These are phyloP conservation scores for Daedaleopsis nitida DNA, from an alignment of 768 basidiomycete genomes.

Conservation along the genomic window DNA sequence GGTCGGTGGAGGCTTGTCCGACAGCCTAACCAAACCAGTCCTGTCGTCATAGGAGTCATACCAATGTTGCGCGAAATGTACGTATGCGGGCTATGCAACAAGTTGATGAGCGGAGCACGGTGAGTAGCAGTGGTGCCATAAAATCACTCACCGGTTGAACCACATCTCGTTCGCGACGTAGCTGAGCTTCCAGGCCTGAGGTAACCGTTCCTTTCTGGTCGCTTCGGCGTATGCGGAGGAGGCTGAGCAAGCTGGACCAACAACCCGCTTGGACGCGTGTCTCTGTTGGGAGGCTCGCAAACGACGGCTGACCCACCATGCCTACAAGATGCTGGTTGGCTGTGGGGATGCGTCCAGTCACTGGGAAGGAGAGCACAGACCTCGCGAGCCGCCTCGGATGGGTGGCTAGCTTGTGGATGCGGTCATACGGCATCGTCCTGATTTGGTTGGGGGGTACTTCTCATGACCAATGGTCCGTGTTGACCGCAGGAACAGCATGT, in stretches of 20 bases:
- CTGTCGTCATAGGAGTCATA: slow-evolving; percentile 4
- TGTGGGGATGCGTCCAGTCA: background rate
- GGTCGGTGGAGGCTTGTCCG: slow-evolving; percentile 21
- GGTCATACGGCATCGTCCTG: background rate
- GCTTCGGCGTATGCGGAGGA: background rate
- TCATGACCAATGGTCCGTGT: slow-evolving; percentile 13
- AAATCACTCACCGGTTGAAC: background rate
- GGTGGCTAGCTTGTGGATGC: background rate
- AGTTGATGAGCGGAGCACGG: background rate
- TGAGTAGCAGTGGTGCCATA: background rate
- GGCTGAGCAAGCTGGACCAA: slow-evolving; percentile 8
- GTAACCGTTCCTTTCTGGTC: too few species aligned
- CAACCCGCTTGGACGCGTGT: slow-evolving; percentile 9
- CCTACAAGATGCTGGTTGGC: background rate
- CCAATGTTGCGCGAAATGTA: slow-evolving; percentile 13
- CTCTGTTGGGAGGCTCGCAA: background rate
- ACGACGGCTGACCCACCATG: slow-evolving; percentile 1
- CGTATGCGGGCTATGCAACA: slow-evolving; percentile 9
- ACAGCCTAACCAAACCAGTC: background rate
- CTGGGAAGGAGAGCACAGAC: too few species aligned
- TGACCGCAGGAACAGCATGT: slow-evolving; percentile 7
- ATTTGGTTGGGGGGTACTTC: background rate
- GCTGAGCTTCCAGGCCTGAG: too few species aligned
- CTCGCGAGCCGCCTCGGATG: too few species aligned
- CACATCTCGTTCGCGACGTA: background rate